These are phyloP conservation scores for Manihot esculenta DNA, from an alignment of 441 rosid species.

Conservation along the genomic window DNA sequence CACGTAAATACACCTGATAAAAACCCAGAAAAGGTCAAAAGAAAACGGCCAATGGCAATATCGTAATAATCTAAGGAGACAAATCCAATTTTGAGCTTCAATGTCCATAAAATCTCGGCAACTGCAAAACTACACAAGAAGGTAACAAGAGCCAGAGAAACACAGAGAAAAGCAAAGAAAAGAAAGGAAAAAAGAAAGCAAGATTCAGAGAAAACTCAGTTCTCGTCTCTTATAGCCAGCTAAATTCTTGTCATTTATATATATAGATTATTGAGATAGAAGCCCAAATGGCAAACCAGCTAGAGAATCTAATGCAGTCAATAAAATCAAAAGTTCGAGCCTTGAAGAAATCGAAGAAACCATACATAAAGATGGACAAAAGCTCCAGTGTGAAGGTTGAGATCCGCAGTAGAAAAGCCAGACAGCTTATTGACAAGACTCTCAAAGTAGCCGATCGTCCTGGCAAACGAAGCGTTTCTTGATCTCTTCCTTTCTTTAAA, in stretches of 20 bases:
- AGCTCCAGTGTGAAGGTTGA: constrained; percentile 87
- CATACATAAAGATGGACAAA: constrained; percentile 85
- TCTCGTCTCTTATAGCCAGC: no score
- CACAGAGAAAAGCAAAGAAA: background rate
- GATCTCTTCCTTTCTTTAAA: background rate
- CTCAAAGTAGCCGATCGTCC: constrained; percentile 81
- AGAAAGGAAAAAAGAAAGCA: no score
- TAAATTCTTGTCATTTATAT: no score
- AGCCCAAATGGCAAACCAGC: constrained; percentile 55
- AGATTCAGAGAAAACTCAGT: background rate
- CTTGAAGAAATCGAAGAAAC: constrained; percentile 57
- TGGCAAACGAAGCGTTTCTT: constrained; percentile 49
- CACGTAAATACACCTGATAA: background rate
- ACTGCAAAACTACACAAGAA: no score
- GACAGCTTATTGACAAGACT: constrained; percentile 73
- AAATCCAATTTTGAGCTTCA: constrained; percentile 13
- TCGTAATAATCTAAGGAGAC: constrained; percentile 29
- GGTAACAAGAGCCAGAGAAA: no score
- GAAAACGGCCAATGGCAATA: constrained; percentile 27
- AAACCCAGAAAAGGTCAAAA: background rate
- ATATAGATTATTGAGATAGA: no score
- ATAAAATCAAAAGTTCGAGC: constrained; percentile 81
- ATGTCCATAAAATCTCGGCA: constrained; percentile 28
- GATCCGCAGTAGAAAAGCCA: constrained; percentile 88
- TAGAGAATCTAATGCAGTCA: constrained; percentile 70